phyloP scores from a whole-genome alignment of 345 rosid genomes.

The Cardamine occulta region DNA sequence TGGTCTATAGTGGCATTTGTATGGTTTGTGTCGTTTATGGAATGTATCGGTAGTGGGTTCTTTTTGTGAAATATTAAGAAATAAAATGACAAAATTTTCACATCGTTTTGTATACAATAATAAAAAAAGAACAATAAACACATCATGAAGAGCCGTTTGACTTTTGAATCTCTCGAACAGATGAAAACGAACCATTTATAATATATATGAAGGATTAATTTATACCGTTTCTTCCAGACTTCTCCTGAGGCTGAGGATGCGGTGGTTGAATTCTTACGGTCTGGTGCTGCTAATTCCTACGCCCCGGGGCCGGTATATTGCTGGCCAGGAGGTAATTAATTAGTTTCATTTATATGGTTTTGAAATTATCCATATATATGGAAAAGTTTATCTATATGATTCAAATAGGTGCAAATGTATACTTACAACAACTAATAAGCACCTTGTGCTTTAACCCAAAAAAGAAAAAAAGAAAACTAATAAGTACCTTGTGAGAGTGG shows the following conservation, averaged over 20 bases:
- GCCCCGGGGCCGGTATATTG: conserved; percentile 49
- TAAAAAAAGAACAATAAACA: neutral
- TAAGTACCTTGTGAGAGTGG: neutral
- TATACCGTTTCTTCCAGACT: conserved; percentile 57
- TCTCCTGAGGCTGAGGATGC: conserved; percentile 56
- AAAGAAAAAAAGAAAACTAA: too few relatives aligned
- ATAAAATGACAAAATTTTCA: neutral
- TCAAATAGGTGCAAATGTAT: neutral
- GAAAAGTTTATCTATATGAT: neutral
- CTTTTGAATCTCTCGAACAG: neutral
- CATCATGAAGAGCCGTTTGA: neutral
- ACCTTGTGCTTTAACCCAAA: neutral
- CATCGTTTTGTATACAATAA: neutral
- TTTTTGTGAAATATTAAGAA: too few relatives aligned
- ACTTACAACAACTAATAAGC: neutral
- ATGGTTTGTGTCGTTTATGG: too few relatives aligned
- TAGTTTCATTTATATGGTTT: neutral
- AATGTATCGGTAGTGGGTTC: too few relatives aligned
- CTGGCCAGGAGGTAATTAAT: conserved; percentile 53
- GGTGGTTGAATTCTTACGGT: conserved; percentile 50
- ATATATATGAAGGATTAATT: too few relatives aligned
- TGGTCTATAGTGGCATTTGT: too few relatives aligned
- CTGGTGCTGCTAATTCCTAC: conserved; percentile 57
- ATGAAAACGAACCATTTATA: neutral
- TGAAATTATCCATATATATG: neutral